A percentile compares a stretch with the other conserved stretches of the same genome.
These are phyloP conservation scores for Solanum sejunctum DNA, from an alignment of 257 asterid species.

Conservation along the genomic window DNA sequence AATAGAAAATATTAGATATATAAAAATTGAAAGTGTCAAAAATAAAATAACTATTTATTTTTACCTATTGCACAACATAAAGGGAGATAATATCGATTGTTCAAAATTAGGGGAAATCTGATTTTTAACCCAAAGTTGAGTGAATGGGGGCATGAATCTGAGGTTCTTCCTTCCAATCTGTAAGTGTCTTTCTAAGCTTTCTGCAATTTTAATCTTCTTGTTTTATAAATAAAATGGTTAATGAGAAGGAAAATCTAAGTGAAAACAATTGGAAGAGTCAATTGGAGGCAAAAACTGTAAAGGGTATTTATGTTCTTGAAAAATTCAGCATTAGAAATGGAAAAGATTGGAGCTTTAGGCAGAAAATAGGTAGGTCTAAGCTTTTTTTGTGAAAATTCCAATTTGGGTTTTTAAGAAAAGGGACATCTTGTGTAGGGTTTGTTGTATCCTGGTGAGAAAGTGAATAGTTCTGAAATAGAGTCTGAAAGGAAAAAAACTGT, in stretches of 20 bases:
- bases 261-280: neutral
- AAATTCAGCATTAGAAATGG: neutral
- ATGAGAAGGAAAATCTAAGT: neutral
- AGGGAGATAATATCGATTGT: no score
- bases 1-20: no score
- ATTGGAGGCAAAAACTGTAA: neutral
- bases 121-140: neutral
- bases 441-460: conserved; percentile 16
- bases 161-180: neutral
- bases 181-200: neutral
- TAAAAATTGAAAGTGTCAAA: no score
- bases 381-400: neutral
- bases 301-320: neutral
- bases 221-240: neutral
- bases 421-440: neutral
- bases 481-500: conserved; percentile 3
- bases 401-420: neutral
- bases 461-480: conserved; percentile 41
- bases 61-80: no score
- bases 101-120: no score
- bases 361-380: no score
- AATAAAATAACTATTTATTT: no score
- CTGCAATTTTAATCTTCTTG: neutral
- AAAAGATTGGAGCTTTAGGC: neutral
- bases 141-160: neutral